These are phyloP conservation scores for Gaertneriomyces sp. DNA, from an alignment of 192 early-diverging fungal species.

Conservation along the genomic window DNA sequence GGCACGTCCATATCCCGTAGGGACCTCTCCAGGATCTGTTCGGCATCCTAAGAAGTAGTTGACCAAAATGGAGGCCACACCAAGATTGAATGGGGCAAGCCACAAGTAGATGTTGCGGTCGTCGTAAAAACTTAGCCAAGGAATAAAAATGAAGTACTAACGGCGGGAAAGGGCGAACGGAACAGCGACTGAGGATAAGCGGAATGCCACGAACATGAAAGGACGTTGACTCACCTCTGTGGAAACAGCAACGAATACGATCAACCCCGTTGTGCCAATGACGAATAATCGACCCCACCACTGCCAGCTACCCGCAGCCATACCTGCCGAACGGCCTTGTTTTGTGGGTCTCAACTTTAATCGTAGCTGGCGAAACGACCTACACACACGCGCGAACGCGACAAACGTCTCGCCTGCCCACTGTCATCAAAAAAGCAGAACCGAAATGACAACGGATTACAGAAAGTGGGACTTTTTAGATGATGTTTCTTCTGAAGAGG, in stretches of 20 bases:
- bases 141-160: slow-evolving; percentile 40
- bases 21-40: slow-evolving; percentile 79
- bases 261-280: slow-evolving; percentile 25
- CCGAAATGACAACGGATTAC: slow-evolving; percentile 25
- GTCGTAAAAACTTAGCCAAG: slow-evolving; percentile 39
- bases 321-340: too few relatives aligned
- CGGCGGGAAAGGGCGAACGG: not conserved
- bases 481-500: slow-evolving; percentile 18
- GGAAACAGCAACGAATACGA: slow-evolving; percentile 31
- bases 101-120: slow-evolving; percentile 35
- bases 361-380: too few relatives aligned
- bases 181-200: not conserved
- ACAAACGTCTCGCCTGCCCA: too few relatives aligned
- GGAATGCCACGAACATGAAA: not conserved
- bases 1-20: slow-evolving; percentile 31
- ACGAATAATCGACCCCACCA: slow-evolving; percentile 22
- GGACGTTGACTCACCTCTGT: slow-evolving; percentile 16
- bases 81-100: slow-evolving; percentile 71
- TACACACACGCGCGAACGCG: too few relatives aligned
- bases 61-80: slow-evolving; percentile 71
- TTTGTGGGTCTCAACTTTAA: too few relatives aligned
- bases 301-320: too few relatives aligned
- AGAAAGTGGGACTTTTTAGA: slow-evolving; percentile 29
- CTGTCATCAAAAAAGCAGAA: too few relatives aligned
- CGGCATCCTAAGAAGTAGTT: slow-evolving; percentile 80